Conservation (phyloP, 2,329 filamentous ascomycete genomes). For the Alternaria novae-zelandiae region DNA sequence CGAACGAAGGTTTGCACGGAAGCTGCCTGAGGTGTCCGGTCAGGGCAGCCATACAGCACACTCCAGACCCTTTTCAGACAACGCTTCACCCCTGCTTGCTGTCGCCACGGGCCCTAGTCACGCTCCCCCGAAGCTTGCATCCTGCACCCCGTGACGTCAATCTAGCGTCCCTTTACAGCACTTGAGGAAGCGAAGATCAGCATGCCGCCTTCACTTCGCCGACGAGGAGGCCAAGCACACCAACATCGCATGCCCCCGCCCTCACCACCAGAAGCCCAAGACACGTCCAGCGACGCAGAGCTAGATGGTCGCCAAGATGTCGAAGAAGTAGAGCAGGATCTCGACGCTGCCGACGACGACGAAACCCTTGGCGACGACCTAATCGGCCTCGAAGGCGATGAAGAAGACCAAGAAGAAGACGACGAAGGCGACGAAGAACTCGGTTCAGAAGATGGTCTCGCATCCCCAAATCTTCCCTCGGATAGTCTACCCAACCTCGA, state of each 20-base stretch:
- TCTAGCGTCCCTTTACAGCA: not conserved
- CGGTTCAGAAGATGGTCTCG: conserved; percentile 27
- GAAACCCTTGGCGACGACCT: conserved; percentile 34
- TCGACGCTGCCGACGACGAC: not conserved
- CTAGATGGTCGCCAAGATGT: not conserved
- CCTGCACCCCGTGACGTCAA: conserved; percentile 9
- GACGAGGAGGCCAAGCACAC: conserved; percentile 11
- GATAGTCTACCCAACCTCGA: conserved; percentile 24
- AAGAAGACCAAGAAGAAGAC: conserved; percentile 48
- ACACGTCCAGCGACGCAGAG: conserved; percentile 39
- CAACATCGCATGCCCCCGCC: conserved; percentile 25
- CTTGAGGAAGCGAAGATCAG: conserved; percentile 4
- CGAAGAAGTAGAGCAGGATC: conserved; percentile 20
- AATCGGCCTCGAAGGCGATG: conserved; percentile 29
- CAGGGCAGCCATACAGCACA: not conserved
- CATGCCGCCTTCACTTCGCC: conserved; percentile 41
- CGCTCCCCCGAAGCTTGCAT: not conserved
- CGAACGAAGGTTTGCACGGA: not conserved
- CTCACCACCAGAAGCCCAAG: conserved; percentile 21
- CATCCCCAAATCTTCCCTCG: conserved; percentile 21
- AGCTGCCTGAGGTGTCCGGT: not conserved
- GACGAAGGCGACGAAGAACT: conserved; percentile 58
- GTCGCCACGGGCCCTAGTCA: not conserved
- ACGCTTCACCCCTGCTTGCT: not conserved
- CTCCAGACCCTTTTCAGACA: not conserved